Evolutionary conservation across 108 stramenopile species (phyloP).

Genomic region (Mediolabrus comicus): DNA sequence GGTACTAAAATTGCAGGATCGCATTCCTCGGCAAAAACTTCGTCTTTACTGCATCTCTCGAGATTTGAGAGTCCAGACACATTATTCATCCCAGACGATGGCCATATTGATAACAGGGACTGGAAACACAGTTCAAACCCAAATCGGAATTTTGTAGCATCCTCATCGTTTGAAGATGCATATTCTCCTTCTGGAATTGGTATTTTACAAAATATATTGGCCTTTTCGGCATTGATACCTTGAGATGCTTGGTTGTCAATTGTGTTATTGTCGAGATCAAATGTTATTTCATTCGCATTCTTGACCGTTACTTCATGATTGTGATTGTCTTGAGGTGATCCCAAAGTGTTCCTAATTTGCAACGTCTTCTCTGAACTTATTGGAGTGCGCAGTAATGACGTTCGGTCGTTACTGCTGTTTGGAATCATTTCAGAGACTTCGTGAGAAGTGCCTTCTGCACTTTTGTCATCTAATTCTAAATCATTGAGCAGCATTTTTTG

Average conservation of each 20-base stretch:
- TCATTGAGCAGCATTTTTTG: not conserved
- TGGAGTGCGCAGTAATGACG: not conserved
- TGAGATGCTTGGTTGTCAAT: not conserved
- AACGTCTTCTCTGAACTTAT: not conserved
- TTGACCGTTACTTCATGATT: not conserved
- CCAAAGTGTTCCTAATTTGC: not conserved
- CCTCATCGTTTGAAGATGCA: conserved; percentile 20
- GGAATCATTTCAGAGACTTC: not conserved
- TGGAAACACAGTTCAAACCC: conserved; percentile 39
- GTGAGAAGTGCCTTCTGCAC: not conserved
- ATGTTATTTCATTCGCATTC: not conserved
- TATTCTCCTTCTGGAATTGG: conserved; percentile 39
- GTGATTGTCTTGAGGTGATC: not conserved
- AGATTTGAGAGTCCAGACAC: conserved; percentile 25
- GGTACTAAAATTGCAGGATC: conserved; percentile 27
- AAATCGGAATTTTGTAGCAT: conserved; percentile 10
- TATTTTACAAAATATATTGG: conserved; percentile 7
- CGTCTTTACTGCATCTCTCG: not conserved
- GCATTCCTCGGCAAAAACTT: not conserved
- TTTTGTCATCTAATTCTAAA: not conserved
- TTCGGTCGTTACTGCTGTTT: not conserved
- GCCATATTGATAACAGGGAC: conserved; percentile 31
- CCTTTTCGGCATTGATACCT: not conserved
- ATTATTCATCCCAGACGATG: not conserved
- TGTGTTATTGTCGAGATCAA: not conserved